Conservation (phyloP, 2,329 filamentous ascomycete species). For the Pseudogymnoascus pannorum region DNA sequence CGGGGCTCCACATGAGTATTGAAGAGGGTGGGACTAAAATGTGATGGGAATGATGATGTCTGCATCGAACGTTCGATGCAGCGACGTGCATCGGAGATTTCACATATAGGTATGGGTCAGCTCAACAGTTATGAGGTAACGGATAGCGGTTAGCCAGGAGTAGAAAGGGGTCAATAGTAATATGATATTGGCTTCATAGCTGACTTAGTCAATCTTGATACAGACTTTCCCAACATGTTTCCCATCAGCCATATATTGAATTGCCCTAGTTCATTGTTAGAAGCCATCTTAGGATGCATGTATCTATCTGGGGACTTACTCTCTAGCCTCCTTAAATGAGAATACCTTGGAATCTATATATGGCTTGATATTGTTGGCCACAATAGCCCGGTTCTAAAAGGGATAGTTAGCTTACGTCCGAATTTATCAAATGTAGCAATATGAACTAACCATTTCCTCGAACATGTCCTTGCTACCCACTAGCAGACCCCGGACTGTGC, state of each 20-base stretch:
- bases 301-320: conserved; percentile 24
- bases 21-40: background rate
- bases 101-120: background rate
- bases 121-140: background rate
- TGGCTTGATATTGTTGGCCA: conserved; percentile 39
- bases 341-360: conserved; percentile 41
- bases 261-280: conserved; percentile 30
- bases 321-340: conserved; percentile 37
- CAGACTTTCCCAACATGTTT: conserved; percentile 44
- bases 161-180: background rate
- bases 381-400: conserved; percentile 37
- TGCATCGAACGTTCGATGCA: conserved; percentile 6
- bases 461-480: conserved; percentile 41
- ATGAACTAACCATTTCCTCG: conserved; percentile 38
- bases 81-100: conserved; percentile 3
- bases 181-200: background rate
- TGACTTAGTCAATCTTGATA: conserved; percentile 29
- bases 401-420: background rate
- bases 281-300: background rate
- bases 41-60: background rate
- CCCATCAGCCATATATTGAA: conserved; percentile 43
- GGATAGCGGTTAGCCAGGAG: background rate
- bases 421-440: background rate
- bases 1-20: background rate
- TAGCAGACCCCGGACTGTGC: conserved; percentile 40